Percentiles rank a stretch among this genome's conserved stretches.
phyloP scores from a whole-genome alignment of 1,139 yeast genomes.

The Candida sojae region DNA sequence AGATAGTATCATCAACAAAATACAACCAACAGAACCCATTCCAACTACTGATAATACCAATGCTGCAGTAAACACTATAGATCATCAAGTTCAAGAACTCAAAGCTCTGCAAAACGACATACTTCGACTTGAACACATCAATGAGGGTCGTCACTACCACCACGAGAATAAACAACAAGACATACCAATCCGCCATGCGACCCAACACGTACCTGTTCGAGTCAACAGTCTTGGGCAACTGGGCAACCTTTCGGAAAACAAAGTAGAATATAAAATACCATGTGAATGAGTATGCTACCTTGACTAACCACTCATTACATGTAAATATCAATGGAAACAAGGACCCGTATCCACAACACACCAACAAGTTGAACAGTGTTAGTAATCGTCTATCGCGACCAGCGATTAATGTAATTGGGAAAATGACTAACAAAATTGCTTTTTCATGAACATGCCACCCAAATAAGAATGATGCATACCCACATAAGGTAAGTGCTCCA shows the following conservation, averaged over 20 bases:
- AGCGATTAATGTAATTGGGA: constrained; percentile 67
- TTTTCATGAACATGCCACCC: constrained; percentile 99
- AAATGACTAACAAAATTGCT: constrained; percentile 85
- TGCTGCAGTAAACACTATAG: constrained; percentile 80
- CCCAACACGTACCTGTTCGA: constrained; percentile 54
- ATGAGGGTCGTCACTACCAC: constrained; percentile 55
- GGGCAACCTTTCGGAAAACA: constrained; percentile 67
- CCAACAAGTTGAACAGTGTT: constrained; percentile 64
- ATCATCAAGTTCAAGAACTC: constrained; percentile 81
- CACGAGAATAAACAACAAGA: constrained; percentile 68
- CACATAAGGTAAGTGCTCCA: constrained; percentile 86
- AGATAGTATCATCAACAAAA: constrained; percentile 71
- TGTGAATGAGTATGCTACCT: constrained; percentile 73
- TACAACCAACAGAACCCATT: constrained; percentile 86
- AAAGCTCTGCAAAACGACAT: constrained; percentile 49
- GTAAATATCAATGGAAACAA: constrained; percentile 86
- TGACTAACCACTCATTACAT: constrained; percentile 75
- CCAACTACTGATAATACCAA: constrained; percentile 89
- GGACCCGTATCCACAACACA: constrained; percentile 83
- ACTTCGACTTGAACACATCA: constrained; percentile 57
- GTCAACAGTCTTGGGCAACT: constrained; percentile 24
- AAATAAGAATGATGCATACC: constrained; percentile 84
- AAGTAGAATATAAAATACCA: constrained; percentile 83
- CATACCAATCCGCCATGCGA: constrained; percentile 66
- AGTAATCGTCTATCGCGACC: constrained; percentile 71